Conservation (phyloP, 1,284 basidiomycete species). For the Ustilago lituana region DNA sequence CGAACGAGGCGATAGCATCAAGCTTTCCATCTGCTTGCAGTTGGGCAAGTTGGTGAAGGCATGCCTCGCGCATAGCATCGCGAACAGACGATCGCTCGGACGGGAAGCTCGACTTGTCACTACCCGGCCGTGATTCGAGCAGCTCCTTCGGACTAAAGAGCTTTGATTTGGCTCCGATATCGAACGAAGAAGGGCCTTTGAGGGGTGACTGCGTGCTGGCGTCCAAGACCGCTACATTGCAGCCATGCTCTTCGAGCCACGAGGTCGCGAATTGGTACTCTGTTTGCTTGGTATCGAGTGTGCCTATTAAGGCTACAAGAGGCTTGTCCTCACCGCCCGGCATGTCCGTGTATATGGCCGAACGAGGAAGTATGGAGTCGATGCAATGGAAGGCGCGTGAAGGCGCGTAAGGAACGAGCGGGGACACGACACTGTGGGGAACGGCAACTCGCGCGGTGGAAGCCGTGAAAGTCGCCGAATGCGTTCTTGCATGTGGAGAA, state of each 20-base stretch:
- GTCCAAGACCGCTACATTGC: slow-evolving; percentile 25
- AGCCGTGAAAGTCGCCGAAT: slow-evolving; percentile 2
- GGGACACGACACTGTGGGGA: background rate
- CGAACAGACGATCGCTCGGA: slow-evolving; percentile 16
- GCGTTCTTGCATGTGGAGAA: slow-evolving; percentile 5
- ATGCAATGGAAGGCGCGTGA: no score
- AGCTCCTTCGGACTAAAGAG: slow-evolving; percentile 15
- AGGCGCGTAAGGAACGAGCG: background rate
- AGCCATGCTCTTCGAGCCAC: slow-evolving; percentile 24
- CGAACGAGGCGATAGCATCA: slow-evolving; percentile 35
- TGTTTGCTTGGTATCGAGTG: slow-evolving; percentile 41
- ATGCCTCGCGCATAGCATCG: slow-evolving; percentile 13
- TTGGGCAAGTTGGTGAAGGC: slow-evolving; percentile 6
- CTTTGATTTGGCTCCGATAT: slow-evolving; percentile 7
- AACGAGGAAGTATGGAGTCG: no score
- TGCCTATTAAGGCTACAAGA: slow-evolving; percentile 35
- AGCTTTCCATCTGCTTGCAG: slow-evolving; percentile 7
- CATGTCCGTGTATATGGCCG: no score
- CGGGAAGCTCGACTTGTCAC: background rate
- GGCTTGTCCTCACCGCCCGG: slow-evolving; percentile 2
- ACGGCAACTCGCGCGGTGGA: background rate
- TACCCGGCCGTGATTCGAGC: background rate
- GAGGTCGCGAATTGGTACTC: slow-evolving; percentile 35
- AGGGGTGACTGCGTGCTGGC: slow-evolving; percentile 19
- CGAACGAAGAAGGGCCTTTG: slow-evolving; percentile 13